Evolutionary conservation across 2,329 filamentous ascomycete species (phyloP), one percentile per base, ranked within the genome.

Genomic region (Penicillium expansum): DNA sequence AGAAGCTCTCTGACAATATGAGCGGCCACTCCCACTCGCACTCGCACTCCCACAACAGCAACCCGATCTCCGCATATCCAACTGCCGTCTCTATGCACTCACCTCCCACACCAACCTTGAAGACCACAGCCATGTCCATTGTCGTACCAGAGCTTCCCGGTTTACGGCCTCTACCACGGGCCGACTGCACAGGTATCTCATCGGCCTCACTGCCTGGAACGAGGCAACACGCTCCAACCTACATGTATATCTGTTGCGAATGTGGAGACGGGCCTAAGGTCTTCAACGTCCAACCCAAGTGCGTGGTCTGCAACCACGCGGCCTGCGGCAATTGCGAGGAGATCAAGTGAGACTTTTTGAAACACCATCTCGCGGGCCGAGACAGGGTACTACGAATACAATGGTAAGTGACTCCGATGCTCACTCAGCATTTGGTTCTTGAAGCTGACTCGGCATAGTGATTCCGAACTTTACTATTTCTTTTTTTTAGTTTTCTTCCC

Each of bases 251-350:
- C 53, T 77, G 75, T 64, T 77, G 75, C 67, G 1, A 57, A 5
- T 77, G 75, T 57, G 38, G 65, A 1, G 74, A 77, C 41, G 75
- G 75, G 0, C 75, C 75, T 0, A 77, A 76, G 50, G 59, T 74
- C 38, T 76, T 62, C 59, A 62, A 71, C 11, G 42, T 57, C 30
- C 71, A 77, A 42, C 65, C 70, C 2, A 43, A 37, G 20, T 77
- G 75, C 50, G 61, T 74, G 3, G 54, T 38, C 0, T 77, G 75
- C 64, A 1, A 66, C 2, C 75, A 77, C 24, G 37, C 38, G 14
- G 64, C 61, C 27, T 77, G 75, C 65, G 0, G 2, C 6, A 5
- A 11, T 14, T 76, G 74, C 66, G 48, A 32, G 1, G 54, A 65
- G 38, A 64, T 74, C 50, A 74, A 74, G 53, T 69, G 55, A 69